phyloP scores from a whole-genome alignment of 495 filamentous ascomycete genomes.

The Hypoxylon trugodes region DNA sequence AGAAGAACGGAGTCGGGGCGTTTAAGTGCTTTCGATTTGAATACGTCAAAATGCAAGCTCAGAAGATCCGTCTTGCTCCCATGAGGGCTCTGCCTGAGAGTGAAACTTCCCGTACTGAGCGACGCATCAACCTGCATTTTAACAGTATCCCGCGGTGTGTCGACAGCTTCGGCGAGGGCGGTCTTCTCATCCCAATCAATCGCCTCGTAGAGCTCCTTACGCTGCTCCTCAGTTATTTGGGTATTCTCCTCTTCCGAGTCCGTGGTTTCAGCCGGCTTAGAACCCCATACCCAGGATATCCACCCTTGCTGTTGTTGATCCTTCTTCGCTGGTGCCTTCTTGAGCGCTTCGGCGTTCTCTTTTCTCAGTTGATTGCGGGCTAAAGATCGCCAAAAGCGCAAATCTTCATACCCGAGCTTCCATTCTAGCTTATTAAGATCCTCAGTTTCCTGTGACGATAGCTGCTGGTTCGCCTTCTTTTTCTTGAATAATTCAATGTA shows the following conservation, averaged over 20 bases:
- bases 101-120: slow-evolving; percentile 92
- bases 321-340: slow-evolving; percentile 51
- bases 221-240: slow-evolving; percentile 91
- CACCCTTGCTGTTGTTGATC: slow-evolving; percentile 76
- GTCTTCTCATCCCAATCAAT: slow-evolving; percentile 99
- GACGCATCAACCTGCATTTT: slow-evolving; percentile 92
- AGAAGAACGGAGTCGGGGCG: slow-evolving; percentile 88
- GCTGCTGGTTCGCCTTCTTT: slow-evolving; percentile 77
- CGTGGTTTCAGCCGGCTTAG: slow-evolving; percentile 64
- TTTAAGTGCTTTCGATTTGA: slow-evolving; percentile 86
- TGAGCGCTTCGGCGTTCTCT: slow-evolving; percentile 82
- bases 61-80: slow-evolving; percentile 79
- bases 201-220: slow-evolving; percentile 94
- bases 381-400: slow-evolving; percentile 94
- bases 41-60: slow-evolving; percentile 90
- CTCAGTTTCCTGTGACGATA: slow-evolving; percentile 72
- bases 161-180: slow-evolving; percentile 82
- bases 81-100: slow-evolving; percentile 87
- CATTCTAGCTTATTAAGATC: slow-evolving; percentile 80
- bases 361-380: slow-evolving; percentile 94
- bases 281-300: slow-evolving; percentile 88
- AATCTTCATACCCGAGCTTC: slow-evolving; percentile 93
- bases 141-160: slow-evolving; percentile 86
- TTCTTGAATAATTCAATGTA: slow-evolving; percentile 98
- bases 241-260: slow-evolving; percentile 73